These are phyloP conservation scores for Leishmania turanica DNA, from an alignment of 208 protist genomes.

Conservation along the genomic window DNA sequence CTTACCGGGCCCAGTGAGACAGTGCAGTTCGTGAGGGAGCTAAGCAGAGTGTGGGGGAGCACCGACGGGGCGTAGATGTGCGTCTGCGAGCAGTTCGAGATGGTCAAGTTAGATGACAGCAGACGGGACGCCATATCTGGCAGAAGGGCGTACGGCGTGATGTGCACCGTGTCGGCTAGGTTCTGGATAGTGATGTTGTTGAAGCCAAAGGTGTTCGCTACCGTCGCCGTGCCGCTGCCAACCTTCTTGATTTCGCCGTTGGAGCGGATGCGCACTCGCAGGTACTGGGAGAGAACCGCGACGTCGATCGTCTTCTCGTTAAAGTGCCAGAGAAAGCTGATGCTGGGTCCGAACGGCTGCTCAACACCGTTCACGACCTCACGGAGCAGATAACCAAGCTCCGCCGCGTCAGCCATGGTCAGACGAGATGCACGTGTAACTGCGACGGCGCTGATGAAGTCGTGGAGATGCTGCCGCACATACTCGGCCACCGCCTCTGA, in stretches of 20 bases:
- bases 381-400: constrained; percentile 82
- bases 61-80: constrained; percentile 79
- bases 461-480: constrained; percentile 82
- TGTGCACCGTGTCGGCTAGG: constrained; percentile 58
- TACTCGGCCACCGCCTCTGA: constrained; percentile 59
- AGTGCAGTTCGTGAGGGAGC: constrained; percentile 87
- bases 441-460: constrained; percentile 81
- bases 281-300: constrained; percentile 86
- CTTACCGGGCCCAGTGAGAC: constrained; percentile 83
- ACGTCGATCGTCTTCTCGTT: constrained; percentile 87
- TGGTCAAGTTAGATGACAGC: constrained; percentile 69
- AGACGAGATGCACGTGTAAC: constrained; percentile 71
- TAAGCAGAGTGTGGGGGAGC: constrained; percentile 82
- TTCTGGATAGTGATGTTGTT: constrained; percentile 72
- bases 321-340: constrained; percentile 80
- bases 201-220: constrained; percentile 35
- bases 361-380: constrained; percentile 88
- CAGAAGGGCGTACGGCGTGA: constrained; percentile 55
- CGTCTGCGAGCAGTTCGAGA: constrained; percentile 72
- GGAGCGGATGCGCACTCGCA: constrained; percentile 79
- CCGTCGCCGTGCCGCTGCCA: neutral
- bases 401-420: constrained; percentile 72
- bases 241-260: constrained; percentile 52
- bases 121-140: constrained; percentile 39
- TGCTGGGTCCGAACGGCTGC: constrained; percentile 83